Conservation (phyloP, 106 monocot genomes). For the Dioscorea dumetorum region DNA sequence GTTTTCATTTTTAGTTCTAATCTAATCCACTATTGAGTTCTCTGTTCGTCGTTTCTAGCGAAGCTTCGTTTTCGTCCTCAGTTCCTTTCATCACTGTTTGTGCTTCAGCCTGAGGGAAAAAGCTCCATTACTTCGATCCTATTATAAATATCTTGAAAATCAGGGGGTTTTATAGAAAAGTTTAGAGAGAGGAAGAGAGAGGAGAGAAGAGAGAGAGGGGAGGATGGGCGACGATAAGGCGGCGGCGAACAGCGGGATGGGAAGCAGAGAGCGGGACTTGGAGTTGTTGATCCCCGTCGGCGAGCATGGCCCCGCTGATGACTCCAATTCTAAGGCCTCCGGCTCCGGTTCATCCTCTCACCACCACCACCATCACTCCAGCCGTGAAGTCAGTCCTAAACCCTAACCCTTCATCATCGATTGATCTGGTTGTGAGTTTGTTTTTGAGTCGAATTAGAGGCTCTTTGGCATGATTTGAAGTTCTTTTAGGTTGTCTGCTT, state of each 20-base stretch:
- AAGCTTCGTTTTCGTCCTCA: no score
- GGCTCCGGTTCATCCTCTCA: slow-evolving; percentile 17
- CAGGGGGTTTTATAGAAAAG: no score
- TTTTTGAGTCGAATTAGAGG: no score
- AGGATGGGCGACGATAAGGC: slow-evolving; percentile 34
- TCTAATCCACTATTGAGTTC: no score
- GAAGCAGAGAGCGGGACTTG: slow-evolving; percentile 29
- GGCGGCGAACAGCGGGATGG: slow-evolving; percentile 7
- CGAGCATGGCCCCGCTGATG: slow-evolving; percentile 14
- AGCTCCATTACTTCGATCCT: no score
- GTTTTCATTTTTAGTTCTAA: no score
- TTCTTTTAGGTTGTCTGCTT: not conserved
- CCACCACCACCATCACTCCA: slow-evolving; percentile 20
- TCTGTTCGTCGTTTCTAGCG: no score
- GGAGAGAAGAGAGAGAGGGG: no score
- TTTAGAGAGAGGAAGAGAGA: not conserved
- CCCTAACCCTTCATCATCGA: not conserved
- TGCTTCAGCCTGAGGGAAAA: no score
- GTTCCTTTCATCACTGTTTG: no score
- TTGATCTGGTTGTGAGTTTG: not conserved
- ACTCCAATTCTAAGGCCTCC: slow-evolving; percentile 26
- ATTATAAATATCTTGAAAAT: no score
- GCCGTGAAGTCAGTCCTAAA: slow-evolving; percentile 32
- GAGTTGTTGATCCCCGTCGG: slow-evolving; percentile 55
- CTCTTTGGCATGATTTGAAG: not conserved